These are phyloP conservation scores for Jasminum sambac DNA, from an alignment of 257 asterid genomes.

Conservation along the genomic window DNA sequence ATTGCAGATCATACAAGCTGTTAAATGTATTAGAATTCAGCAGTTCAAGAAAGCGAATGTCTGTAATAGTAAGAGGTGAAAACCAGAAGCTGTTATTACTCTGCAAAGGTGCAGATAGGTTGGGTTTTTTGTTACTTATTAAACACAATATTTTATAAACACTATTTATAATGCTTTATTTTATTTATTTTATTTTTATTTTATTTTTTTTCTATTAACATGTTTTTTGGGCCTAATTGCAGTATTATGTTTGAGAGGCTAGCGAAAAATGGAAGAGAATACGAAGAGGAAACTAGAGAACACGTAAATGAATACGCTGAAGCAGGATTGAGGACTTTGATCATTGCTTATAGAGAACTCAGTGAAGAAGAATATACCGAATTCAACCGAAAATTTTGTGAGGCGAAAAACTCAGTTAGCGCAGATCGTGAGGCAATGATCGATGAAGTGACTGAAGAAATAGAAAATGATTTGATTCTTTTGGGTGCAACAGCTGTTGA, in stretches of 20 bases:
- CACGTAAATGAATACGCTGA: slow-evolving; percentile 84
- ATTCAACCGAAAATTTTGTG: slow-evolving; percentile 52
- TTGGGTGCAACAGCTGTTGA: slow-evolving; percentile 97
- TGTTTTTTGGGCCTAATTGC: slow-evolving; percentile 5
- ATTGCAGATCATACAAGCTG: slow-evolving; percentile 70
- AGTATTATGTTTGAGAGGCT: slow-evolving; percentile 91
- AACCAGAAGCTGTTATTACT: slow-evolving; percentile 74
- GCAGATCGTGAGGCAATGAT: slow-evolving; percentile 70
- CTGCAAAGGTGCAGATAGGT: slow-evolving; percentile 97
- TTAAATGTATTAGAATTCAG: slow-evolving; percentile 72
- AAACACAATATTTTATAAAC: too few relatives aligned
- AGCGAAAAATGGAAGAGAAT: slow-evolving; percentile 48
- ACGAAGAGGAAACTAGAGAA: slow-evolving; percentile 62
- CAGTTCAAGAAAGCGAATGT: slow-evolving; percentile 90
- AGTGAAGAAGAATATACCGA: slow-evolving; percentile 56
- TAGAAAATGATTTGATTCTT: slow-evolving; percentile 82
- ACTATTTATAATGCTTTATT: not conserved
- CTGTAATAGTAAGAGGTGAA: slow-evolving; percentile 76
- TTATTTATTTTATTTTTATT: not conserved
- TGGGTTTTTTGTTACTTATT: slow-evolving; percentile 27
- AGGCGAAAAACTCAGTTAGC: slow-evolving; percentile 75
- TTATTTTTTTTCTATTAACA: not conserved
- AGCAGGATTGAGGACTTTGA: slow-evolving; percentile 88
- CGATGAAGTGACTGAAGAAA: slow-evolving; percentile 66
- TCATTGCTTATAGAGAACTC: slow-evolving; percentile 79